phyloP scores from a whole-genome alignment of 441 rosid species.

The Capsella rubella region DNA sequence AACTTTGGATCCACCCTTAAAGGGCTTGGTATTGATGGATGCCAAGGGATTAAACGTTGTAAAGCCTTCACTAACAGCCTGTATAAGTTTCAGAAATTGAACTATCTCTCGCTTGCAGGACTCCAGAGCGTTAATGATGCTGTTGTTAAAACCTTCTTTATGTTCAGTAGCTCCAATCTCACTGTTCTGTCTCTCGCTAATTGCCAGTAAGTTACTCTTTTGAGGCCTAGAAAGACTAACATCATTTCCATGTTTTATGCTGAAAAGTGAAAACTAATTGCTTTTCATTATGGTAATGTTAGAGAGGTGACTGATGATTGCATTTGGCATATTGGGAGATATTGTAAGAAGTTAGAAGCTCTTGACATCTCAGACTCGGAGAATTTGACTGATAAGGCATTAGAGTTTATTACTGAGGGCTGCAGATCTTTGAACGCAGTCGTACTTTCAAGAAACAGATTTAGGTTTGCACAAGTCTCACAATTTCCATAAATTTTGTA shows the following conservation, averaged over 20 bases:
- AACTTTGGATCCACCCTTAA: conserved; percentile 47
- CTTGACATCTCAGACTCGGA: conserved; percentile 54
- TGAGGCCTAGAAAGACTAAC: not conserved
- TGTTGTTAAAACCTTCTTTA: conserved; percentile 26
- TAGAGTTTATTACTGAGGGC: conserved; percentile 52
- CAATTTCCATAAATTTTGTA: not conserved
- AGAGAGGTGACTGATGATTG: conserved; percentile 55
- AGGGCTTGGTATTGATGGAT: conserved; percentile 57
- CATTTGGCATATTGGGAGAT: conserved; percentile 44
- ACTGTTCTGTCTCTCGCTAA: conserved; percentile 55
- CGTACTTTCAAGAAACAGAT: conserved; percentile 48
- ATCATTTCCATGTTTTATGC: not conserved
- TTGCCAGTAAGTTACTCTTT: conserved; percentile 50
- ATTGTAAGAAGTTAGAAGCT: conserved; percentile 50
- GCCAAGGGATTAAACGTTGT: conserved; percentile 47
- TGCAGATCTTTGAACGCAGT: conserved; percentile 51
- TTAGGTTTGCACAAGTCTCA: conserved; percentile 50
- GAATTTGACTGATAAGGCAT: conserved; percentile 48
- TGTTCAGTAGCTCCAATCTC: conserved; percentile 44
- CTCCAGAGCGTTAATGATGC: conserved; percentile 46
- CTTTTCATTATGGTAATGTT: conserved; percentile 43
- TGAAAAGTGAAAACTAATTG: not conserved
- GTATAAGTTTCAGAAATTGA: conserved; percentile 43
- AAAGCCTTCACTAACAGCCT: conserved; percentile 40
- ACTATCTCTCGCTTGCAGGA: conserved; percentile 53